These are phyloP conservation scores for Neopestalotiopsis sp. DNA, from an alignment of 2,329 filamentous ascomycete genomes.

Conservation along the genomic window DNA sequence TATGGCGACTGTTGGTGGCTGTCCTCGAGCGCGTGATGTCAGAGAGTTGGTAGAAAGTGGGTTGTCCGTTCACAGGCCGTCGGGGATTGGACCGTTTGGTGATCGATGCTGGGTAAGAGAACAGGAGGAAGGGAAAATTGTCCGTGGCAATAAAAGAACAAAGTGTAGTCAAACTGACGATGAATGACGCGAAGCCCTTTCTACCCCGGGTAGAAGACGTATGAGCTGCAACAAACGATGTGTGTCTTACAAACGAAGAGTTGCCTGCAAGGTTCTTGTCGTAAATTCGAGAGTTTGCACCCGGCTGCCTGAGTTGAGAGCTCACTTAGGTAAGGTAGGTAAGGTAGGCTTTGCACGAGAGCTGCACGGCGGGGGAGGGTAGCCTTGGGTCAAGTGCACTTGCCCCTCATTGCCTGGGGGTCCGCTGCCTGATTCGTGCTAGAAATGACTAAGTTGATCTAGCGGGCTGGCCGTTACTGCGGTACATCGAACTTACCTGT, in stretches of 20 bases:
- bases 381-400: background rate
- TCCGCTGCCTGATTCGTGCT: background rate
- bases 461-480: background rate
- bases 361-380: background rate
- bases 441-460: background rate
- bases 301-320: background rate
- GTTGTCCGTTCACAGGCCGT: background rate
- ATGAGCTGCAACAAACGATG: background rate
- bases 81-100: background rate
- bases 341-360: background rate
- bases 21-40: slow-evolving; percentile 1
- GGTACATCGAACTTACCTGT: no score
- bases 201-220: no score
- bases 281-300: background rate
- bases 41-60: background rate
- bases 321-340: no score
- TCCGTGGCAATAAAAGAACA: no score
- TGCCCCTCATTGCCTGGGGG: slow-evolving; percentile 7
- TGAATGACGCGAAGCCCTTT: no score
- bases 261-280: slow-evolving; percentile 12
- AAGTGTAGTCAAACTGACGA: no score
- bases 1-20: background rate
- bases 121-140: no score
- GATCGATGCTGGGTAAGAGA: slow-evolving; percentile 3
- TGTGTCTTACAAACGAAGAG: background rate